These are phyloP conservation scores for Trypanosoma cruzi DNA, from an alignment of 208 protist species.

Conservation along the genomic window DNA sequence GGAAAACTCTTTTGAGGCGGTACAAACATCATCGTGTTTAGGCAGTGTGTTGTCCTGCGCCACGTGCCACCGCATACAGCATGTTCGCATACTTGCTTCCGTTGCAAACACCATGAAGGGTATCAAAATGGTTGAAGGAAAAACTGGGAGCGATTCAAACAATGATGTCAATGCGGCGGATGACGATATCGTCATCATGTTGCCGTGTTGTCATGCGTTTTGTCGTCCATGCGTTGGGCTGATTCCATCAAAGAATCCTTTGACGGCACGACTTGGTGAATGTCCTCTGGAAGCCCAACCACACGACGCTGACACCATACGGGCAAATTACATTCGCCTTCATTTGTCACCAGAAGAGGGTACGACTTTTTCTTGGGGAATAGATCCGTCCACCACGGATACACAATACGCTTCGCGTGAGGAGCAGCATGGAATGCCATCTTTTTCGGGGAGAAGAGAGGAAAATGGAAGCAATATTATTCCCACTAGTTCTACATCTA, in stretches of 20 bases:
- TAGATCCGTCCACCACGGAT: background rate
- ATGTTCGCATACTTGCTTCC: slow-evolving; percentile 5
- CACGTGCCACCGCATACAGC: slow-evolving; percentile 12
- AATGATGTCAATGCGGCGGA: slow-evolving; percentile 13
- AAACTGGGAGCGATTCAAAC: background rate
- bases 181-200: slow-evolving; percentile 36
- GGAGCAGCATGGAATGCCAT: background rate
- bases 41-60: slow-evolving; percentile 5
- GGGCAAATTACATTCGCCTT: background rate
- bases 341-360: background rate
- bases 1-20: background rate
- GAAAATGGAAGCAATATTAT: background rate
- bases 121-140: background rate
- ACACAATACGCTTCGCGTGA: background rate
- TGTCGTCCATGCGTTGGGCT: slow-evolving; percentile 38
- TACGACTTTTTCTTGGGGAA: background rate
- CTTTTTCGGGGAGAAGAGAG: background rate
- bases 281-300: background rate
- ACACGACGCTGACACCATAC: background rate
- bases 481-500: background rate
- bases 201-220: slow-evolving; percentile 41
- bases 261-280: background rate
- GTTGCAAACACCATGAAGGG: slow-evolving; percentile 21
- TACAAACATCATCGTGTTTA: background rate
- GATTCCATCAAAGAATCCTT: background rate